Percentiles rank a stretch among this genome's conserved stretches.
Evolutionary conservation across 1,139 yeast species (phyloP).

Genomic region (Blastobotrys aristatus): DNA sequence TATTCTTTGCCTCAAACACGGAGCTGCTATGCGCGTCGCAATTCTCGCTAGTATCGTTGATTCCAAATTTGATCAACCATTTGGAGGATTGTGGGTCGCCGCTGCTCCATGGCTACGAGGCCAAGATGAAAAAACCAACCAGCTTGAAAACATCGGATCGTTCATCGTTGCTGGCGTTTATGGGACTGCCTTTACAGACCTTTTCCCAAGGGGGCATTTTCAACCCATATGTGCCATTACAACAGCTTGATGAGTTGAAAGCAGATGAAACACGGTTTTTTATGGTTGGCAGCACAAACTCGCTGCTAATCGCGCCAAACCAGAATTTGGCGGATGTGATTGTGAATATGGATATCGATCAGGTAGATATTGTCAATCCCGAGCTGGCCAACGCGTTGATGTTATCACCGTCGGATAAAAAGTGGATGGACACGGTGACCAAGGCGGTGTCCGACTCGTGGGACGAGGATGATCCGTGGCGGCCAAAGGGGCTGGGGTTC

Average conservation of each 20-base stretch:
- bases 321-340: conserved; percentile 51
- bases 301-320: conserved; percentile 67
- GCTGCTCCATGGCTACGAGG: conserved; percentile 51
- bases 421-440: conserved; percentile 54
- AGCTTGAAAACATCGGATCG: conserved; percentile 76
- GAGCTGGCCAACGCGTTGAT: conserved; percentile 43
- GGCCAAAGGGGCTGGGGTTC: conserved; percentile 46
- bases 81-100: conserved; percentile 82
- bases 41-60: conserved; percentile 58
- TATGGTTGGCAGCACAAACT: conserved; percentile 84
- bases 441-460: conserved; percentile 39
- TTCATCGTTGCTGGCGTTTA: conserved; percentile 65
- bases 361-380: conserved; percentile 45
- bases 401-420: conserved; percentile 63
- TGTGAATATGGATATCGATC: conserved; percentile 46
- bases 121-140: conserved; percentile 53
- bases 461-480: conserved; percentile 41
- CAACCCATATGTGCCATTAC: conserved; percentile 89
- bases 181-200: conserved; percentile 83
- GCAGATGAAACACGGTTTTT: conserved; percentile 57
- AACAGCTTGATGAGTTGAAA: conserved; percentile 72
- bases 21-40: conserved; percentile 74
- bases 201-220: conserved; percentile 86
- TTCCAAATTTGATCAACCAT: conserved; percentile 71
- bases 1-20: conserved; percentile 72